Evolutionary conservation across 257 asterid genomes (phyloP).

Genomic region (Solanum phureja): DNA sequence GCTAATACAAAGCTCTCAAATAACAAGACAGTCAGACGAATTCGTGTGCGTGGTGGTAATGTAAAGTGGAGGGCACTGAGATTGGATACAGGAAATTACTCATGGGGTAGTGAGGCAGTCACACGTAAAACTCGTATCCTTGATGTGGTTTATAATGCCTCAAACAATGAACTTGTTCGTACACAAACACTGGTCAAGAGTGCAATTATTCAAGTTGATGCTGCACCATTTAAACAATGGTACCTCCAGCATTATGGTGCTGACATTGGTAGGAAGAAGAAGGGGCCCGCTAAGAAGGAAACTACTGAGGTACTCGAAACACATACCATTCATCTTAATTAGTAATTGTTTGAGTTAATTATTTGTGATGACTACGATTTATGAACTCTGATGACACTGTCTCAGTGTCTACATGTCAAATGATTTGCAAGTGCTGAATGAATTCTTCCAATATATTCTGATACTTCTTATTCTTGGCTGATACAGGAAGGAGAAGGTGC

Average conservation of each 20-base stretch:
- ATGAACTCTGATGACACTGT: neutral
- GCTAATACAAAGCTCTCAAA: conserved; percentile 30
- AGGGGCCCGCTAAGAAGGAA: conserved; percentile 20
- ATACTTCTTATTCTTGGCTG: neutral
- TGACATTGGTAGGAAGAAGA: conserved; percentile 36
- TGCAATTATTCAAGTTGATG: conserved; percentile 34
- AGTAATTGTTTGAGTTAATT: neutral
- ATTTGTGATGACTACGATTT: neutral
- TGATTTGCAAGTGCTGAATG: neutral
- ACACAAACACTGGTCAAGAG: conserved; percentile 35
- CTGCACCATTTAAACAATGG: conserved; percentile 34
- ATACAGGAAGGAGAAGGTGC: conserved; percentile 32
- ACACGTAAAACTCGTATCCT: conserved; percentile 31
- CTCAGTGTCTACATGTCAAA: neutral
- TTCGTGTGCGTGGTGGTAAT: conserved; percentile 36
- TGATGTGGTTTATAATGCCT: conserved; percentile 31
- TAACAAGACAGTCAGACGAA: conserved; percentile 26
- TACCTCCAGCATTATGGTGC: conserved; percentile 35
- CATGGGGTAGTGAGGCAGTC: conserved; percentile 41
- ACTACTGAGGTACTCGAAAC: conserved; percentile 13
- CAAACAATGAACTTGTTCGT: conserved; percentile 32
- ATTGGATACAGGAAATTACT: conserved; percentile 33
- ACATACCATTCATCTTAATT: neutral
- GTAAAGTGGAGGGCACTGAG: conserved; percentile 38
- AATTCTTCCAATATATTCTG: neutral